Evolutionary conservation across 768 basidiomycete species (phyloP), one percentile per base, ranked within the genome.

Genomic region (Suillus brevipes): DNA sequence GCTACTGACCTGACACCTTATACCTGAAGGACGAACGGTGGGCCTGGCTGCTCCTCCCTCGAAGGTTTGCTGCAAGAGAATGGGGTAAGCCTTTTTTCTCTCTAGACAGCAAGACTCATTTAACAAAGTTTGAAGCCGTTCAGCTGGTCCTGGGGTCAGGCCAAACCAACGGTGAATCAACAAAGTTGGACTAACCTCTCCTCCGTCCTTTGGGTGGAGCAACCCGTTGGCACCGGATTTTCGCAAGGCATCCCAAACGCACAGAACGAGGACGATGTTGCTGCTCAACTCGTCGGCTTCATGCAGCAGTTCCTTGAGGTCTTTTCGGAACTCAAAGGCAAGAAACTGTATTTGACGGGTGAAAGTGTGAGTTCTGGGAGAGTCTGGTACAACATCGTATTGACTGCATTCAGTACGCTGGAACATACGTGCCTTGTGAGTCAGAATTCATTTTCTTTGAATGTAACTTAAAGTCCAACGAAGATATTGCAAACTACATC

Each of bases 171-270:
- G 1, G 79, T 73, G 9, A 92, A 91, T 62, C 81, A 88, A 67
- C 83, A 82, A 68, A 90, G 89, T 72, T 92, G 91, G 91, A 92
- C 91, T 0, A 92, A 92, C 70, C 79, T 92, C 7, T 90, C 89
- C 1, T 90, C 87, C 63, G 77, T 91, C 8, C 77, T 92, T 20
- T 92, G 84, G 81, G 84, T 92, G 13, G 91, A 93, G 67, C 91
- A 92, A 67, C 91, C 91, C 4, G 87, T 92, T 36, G 91, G 91
- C 6, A 92, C 90, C 2, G 91, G 91, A 0, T 92, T 87, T 73
- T 89, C 89, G 1, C 88, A 89, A 66, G 91, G 91, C 18, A 78
- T 66, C 12, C 89, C 91, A 1, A 84, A 87, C 65, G 87, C 87
- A 49, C 75, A 80, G 73, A 83, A 84, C 20, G 84, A 91, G 67